Evolutionary conservation across 2,329 filamentous ascomycete genomes (phyloP).

Genomic region (Daldinia sp.): DNA sequence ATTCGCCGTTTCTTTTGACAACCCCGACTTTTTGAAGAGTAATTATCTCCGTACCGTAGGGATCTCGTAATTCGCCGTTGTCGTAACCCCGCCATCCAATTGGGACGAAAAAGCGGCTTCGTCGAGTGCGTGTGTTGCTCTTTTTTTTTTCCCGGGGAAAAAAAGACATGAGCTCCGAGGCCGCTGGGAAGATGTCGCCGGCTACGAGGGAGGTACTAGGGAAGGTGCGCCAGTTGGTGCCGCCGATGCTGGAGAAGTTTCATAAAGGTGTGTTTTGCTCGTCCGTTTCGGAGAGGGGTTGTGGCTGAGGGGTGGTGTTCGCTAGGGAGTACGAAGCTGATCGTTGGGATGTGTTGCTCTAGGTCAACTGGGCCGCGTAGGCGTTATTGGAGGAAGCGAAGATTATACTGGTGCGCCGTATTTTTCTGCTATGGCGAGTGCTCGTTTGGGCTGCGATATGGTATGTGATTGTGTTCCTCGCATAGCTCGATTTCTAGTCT

Average conservation of each 20-base stretch:
- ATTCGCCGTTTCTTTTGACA: neutral
- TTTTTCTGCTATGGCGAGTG: slow-evolving; percentile 97
- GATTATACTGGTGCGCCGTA: slow-evolving; percentile 98
- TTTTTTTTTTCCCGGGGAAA: neutral
- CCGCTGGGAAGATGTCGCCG: slow-evolving; percentile 64
- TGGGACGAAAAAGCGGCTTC: neutral
- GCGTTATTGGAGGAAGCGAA: slow-evolving; percentile 91
- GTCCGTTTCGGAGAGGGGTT: neutral
- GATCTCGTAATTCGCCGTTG: neutral
- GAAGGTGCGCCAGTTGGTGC: slow-evolving; percentile 88
- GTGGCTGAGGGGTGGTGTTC: neutral
- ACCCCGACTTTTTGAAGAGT: neutral
- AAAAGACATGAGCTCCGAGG: slow-evolving; percentile 40
- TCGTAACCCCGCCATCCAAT: neutral
- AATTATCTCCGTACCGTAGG: neutral
- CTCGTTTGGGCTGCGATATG: slow-evolving; percentile 89
- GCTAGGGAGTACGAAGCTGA: neutral
- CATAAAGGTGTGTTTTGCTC: slow-evolving; percentile 77
- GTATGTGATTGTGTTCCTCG: slow-evolving; percentile 55
- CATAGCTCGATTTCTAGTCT: neutral
- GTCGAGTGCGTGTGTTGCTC: too few species aligned
- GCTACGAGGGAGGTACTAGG: slow-evolving; percentile 77
- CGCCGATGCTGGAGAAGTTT: slow-evolving; percentile 93
- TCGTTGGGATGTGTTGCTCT: slow-evolving; percentile 17
- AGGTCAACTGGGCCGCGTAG: slow-evolving; percentile 93